Base-by-base conservation (phyloP, 805 yeast species). In the Wickerhamomyces ciferrii region DNA sequence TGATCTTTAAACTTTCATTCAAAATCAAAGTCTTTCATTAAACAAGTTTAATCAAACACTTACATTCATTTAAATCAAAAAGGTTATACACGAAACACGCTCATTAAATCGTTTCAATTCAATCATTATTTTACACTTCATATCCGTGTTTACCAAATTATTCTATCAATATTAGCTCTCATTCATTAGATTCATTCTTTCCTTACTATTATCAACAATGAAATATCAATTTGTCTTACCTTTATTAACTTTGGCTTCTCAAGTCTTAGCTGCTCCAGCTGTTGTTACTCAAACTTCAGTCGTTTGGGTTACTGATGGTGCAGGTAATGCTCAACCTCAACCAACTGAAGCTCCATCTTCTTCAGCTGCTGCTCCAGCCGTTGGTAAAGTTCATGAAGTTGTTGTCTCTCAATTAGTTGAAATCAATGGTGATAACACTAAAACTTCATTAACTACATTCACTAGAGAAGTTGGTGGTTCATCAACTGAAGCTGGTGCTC, bases 221-320 rank as follows among this genome's bases (percentile, higher is more conserved):
- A 56, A 47, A 51, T 56, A 53, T 51, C 50, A 56, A 34, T 44
- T 46, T 43, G 48, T 51, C 25, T 48, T 58, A 21, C 50, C 61
- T 21, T 48, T 55, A 38, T 54, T 59, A 40, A 17, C 56, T 37
- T 48, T 54, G n/a, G 53, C 57, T 39, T 55, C 56, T 41, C 48
- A 50, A 39, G 63, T 51, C 39, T 17, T 53, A 23, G 63, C 60
- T 36, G 63, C 59, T 35, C 61, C 62, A 41, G 63, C 52, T 38
- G 55, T 57, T 40, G 56, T 59, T 43, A 54, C 59, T 39, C 39
- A 53, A 44, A 58, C 62, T n/a, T 42, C 56, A 39, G 54, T 52
- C 24, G 63, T 59, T 38, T 50, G 47, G 25, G 56, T 62, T 24
- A 50, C 68, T 21, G 56, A 58, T 15, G 49, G 52, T 9, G 39